phyloP scores from a whole-genome alignment of 2,329 filamentous ascomycete genomes.

The Calycina marina region DNA sequence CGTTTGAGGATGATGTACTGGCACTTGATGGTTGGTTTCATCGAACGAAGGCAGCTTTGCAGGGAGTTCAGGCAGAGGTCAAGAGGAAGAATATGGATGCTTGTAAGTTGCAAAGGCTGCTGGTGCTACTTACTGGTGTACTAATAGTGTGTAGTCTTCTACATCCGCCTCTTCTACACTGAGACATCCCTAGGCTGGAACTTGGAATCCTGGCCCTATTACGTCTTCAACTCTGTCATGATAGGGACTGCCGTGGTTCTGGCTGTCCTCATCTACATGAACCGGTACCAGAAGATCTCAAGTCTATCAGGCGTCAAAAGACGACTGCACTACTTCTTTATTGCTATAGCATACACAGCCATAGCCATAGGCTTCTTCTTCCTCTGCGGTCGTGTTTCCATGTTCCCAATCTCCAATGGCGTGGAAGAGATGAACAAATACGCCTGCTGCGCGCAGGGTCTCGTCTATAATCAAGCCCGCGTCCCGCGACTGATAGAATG shows the following conservation, averaged over 20 bases:
- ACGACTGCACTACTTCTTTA: not conserved
- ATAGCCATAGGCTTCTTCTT: constrained; percentile 2
- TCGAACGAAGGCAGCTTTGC: constrained; percentile 1
- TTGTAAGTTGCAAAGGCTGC: constrained; percentile 2
- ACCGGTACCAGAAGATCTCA: not conserved
- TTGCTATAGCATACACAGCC: not conserved
- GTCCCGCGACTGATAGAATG: constrained; percentile 3
- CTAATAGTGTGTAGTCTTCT: constrained; percentile 1
- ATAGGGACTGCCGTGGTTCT: not conserved
- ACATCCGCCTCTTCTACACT: constrained; percentile 5
- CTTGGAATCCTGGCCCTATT: constrained; percentile 1
- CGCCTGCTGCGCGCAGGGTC: constrained; percentile 4
- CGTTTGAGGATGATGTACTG: constrained; percentile 5
- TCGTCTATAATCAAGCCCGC: constrained; percentile 1
- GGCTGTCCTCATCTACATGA: not conserved
- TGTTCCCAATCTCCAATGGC: constrained; percentile 3
- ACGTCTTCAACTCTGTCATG: not conserved
- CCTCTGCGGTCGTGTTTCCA: not conserved
- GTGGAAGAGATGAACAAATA: constrained; percentile 4
- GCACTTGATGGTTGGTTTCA: constrained; percentile 3
- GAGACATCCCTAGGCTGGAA: constrained; percentile 5
- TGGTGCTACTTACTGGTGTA: not conserved
- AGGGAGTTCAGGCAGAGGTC: constrained; percentile 1
- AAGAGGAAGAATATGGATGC: not conserved
- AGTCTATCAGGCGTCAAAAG: not conserved